These are phyloP conservation scores for Magnolia officinalis DNA, from an alignment of 164 flowering plant genomes.

Conservation along the genomic window DNA sequence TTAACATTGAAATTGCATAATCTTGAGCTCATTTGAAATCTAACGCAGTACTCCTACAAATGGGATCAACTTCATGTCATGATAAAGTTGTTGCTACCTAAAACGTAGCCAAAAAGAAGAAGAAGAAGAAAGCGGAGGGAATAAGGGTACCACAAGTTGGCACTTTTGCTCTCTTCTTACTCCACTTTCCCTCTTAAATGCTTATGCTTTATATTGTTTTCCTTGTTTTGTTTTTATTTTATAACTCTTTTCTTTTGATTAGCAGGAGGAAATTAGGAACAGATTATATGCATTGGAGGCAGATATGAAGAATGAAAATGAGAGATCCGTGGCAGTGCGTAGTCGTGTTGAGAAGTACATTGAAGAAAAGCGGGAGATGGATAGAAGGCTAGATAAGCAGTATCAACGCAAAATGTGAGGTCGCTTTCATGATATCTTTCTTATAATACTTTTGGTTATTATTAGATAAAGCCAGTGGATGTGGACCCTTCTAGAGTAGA, in stretches of 20 bases:
- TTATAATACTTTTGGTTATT: background rate
- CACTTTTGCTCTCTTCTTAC: background rate
- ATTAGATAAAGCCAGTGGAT: background rate
- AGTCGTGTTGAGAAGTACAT: slow-evolving; percentile 44
- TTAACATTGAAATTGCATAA: too few species aligned
- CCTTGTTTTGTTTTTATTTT: background rate
- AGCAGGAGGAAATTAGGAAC: slow-evolving; percentile 70
- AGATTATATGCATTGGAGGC: slow-evolving; percentile 49
- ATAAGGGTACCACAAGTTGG: background rate
- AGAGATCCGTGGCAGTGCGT: slow-evolving; percentile 42
- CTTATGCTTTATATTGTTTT: background rate
- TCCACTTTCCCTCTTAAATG: background rate
- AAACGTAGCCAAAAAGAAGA: too few species aligned
- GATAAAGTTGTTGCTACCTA: too few species aligned
- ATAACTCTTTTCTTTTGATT: slow-evolving; percentile 10
- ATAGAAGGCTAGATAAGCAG: slow-evolving; percentile 63
- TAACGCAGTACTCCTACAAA: too few species aligned
- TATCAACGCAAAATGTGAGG: slow-evolving; percentile 83
- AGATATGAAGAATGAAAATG: slow-evolving; percentile 38
- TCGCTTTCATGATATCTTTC: background rate
- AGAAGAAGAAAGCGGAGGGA: too few species aligned
- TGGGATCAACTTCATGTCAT: too few species aligned
- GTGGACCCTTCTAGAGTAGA: background rate
- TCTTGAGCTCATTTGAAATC: too few species aligned
- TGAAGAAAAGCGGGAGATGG: slow-evolving; percentile 56